These are phyloP conservation scores for Trebouxia sp. DNA, from an alignment of 139 green algal species.

Conservation along the genomic window DNA sequence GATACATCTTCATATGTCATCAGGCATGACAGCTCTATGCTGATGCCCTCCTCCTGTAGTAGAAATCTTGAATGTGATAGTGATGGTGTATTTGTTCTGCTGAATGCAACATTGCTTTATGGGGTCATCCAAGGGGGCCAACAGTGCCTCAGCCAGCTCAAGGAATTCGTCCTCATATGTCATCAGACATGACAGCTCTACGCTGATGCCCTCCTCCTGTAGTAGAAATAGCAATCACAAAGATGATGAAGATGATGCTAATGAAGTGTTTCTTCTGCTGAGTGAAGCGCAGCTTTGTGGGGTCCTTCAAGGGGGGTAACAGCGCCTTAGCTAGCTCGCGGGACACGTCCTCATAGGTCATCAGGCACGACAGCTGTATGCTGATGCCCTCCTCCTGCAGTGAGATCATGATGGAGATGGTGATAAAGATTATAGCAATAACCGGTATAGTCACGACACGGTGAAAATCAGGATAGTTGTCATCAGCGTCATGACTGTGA, in stretches of 20 bases:
- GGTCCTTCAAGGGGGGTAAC: slow-evolving; percentile 39
- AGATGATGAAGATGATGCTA: too few relatives aligned
- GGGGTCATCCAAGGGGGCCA: slow-evolving; percentile 39
- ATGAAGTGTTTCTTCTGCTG: slow-evolving; percentile 84
- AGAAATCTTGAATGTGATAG: too few relatives aligned
- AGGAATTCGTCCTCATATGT: slow-evolving; percentile 82
- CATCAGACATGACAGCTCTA: slow-evolving; percentile 86
- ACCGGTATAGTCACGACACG: too few relatives aligned
- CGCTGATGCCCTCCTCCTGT: slow-evolving; percentile 65
- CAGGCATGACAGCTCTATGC: slow-evolving; percentile 84
- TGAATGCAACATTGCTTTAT: slow-evolving; percentile 69
- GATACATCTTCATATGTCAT: slow-evolving; percentile 84
- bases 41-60: slow-evolving; percentile 64
- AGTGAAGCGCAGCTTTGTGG: slow-evolving; percentile 70
- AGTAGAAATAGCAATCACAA: too few relatives aligned
- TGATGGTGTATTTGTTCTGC: slow-evolving; percentile 87
- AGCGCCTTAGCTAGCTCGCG: slow-evolving; percentile 61
- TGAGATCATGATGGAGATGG: too few relatives aligned
- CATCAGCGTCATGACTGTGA: not conserved
- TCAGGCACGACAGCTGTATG: slow-evolving; percentile 84
- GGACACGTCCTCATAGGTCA: slow-evolving; percentile 83
- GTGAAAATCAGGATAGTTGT: not conserved
- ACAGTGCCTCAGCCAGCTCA: slow-evolving; percentile 60
- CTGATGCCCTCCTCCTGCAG: slow-evolving; percentile 64
- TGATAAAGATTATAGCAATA: too few relatives aligned